Base-by-base conservation (phyloP, 2,329 filamentous ascomycete genomes). In the Trichophyton benhamiae region DNA sequence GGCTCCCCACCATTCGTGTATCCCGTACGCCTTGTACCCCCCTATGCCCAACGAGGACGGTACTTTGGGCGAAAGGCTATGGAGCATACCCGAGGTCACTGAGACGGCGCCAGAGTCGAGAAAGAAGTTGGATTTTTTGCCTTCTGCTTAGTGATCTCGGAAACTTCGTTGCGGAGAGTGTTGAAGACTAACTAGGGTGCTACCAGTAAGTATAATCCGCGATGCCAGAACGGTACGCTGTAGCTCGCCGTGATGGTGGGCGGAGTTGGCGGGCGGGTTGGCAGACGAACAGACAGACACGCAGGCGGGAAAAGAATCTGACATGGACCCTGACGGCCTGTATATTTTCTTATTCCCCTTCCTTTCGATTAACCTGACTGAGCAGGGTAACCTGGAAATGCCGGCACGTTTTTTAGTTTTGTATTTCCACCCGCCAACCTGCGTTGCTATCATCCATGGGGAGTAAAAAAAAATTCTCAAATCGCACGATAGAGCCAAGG, bases 11-110 rank as follows among this genome's bases (percentile, higher is more conserved):
- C 27, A 6, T 55, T 55, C 49, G 49, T 55, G 49, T 55, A 36
- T 36, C 49, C 33, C 49, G 49, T 55, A 55, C 49, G 30, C 49
- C 33, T 13, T 55, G 49, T 55, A 15, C 25, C 49, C 49, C 49
- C 49, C 11, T 55, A 17, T 55, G 30, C 27, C n/a, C 7, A 27
- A 15, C 49, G 9, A 36, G 27, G 7, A 7, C 13, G 27, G 9
- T 53, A 53, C 49, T 7, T 53, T 15, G n/a, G 33, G 49, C 49
- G 30, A 55, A 55, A 55, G 49, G 49, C 49, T 55, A 55, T 55
- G n/a, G n/a, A 27, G 15, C 46, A 55, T 55, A 55, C 49, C 49
- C 49, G 49, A 36, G n/a, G 27, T 55, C 49, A 36, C 49, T 8
- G 13, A 15, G 49, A 49, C 46, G 5, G 9, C 44, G 46, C 44